Base-by-base conservation (phyloP, 2,329 filamentous ascomycete genomes). In the Trichoderma endophyticum region DNA sequence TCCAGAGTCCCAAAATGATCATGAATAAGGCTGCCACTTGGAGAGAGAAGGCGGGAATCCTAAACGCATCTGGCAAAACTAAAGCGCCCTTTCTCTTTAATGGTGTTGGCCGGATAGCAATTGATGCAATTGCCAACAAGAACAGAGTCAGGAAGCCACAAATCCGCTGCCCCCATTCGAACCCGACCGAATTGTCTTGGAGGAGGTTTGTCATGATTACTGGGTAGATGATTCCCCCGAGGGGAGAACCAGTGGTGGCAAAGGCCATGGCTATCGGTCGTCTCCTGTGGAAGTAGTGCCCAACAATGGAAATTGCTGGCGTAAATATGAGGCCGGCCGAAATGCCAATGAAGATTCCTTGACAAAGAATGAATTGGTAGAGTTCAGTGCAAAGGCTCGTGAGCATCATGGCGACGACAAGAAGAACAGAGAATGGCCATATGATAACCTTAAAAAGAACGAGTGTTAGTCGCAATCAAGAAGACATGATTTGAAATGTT, bases 321-420 rank as follows among this genome's bases (percentile, higher is more conserved):
- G 65, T 69, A 7, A 69, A 69, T 51, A 69, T 69, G 26, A 69
- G 65, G n/a, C 65, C 65, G 6, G 65, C 48, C 6, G 65, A 24
- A 5, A 69, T 60, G 26, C 65, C 56, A 24, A 69, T 26, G 21
- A 68, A 68, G 65, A 68, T 43, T n/a, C 65, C 65, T 12, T 68
- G 65, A 11, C 65, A 68, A 9, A 68, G 65, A 32, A 68, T 39
- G 9, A 69, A 69, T 39, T 60, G 65, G 12, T 61, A 69, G 65
- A 60, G 57, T 14, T 69, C 32, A 14, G 65, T 69, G 5, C 65
- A 68, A 48, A 68, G 65, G 32, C 65, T 69, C 24, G 56, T 69
- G 14, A 69, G 65, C 65, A 69, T 69, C 65, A 69, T 69, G 14
- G 65, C 65, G 14, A 69, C 65, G 15, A 60, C 65, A 12, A 69